Conservation (phyloP, 768 basidiomycete species). For the Lactarius pseudohatsudake region DNA sequence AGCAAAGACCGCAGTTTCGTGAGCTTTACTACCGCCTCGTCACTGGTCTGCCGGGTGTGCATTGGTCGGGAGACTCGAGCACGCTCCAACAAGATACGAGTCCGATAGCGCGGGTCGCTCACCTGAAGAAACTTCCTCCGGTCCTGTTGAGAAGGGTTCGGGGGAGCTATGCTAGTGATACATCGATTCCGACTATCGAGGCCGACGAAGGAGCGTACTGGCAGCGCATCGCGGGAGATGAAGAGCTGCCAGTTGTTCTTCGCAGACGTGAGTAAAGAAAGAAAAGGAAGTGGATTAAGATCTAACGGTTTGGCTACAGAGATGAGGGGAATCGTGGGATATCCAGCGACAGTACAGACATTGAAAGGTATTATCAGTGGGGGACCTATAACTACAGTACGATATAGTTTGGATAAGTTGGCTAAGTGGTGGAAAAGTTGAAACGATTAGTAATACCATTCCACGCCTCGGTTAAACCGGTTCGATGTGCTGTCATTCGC, state of each 20-base stretch:
- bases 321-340: constrained; percentile 72
- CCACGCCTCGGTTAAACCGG: not conserved
- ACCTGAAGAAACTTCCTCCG: constrained; percentile 76
- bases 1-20: constrained; percentile 79
- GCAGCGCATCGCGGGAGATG: constrained; percentile 67
- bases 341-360: constrained; percentile 81
- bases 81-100: constrained; percentile 74
- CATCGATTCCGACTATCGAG: constrained; percentile 44
- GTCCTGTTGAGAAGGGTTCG: constrained; percentile 60
- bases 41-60: constrained; percentile 75
- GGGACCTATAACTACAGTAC: constrained; percentile 73
- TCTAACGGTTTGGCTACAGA: constrained; percentile 46
- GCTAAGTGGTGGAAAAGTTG: constrained; percentile 74
- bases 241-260: constrained; percentile 52
- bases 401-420: constrained; percentile 75
- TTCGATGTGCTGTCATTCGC: not conserved
- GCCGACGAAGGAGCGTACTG: constrained; percentile 76
- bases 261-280: constrained; percentile 44
- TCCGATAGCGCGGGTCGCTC: constrained; percentile 65
- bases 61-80: constrained; percentile 56
- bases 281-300: not conserved
- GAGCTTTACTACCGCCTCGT: constrained; percentile 83
- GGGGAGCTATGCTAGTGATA: constrained; percentile 44
- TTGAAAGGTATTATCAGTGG: constrained; percentile 85
- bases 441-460: constrained; percentile 8